phyloP scores from a whole-genome alignment of 371 early-diverging fungal species.

The Gilbertella persicaria region DNA sequence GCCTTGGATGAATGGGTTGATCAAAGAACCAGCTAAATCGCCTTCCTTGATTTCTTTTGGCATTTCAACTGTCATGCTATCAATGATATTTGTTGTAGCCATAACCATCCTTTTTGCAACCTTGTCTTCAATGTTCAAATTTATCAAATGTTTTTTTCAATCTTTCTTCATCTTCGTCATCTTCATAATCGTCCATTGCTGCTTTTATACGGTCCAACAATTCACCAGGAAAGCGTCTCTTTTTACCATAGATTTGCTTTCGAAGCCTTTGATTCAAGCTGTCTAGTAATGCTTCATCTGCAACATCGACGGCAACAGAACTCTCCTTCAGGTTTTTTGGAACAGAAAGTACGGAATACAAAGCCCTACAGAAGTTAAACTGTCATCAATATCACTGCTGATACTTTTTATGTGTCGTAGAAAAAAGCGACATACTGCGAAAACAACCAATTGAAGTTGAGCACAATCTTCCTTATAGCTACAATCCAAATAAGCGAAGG shows the following conservation, averaged over 20 bases:
- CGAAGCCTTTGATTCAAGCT: not conserved
- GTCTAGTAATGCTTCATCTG: not conserved
- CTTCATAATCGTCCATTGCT: not conserved
- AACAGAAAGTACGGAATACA: not conserved
- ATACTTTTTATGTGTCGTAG: too few relatives aligned
- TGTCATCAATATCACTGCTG: not conserved
- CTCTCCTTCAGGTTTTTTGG: not conserved
- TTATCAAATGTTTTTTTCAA: not conserved
- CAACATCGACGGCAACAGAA: not conserved
- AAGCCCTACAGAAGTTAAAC: not conserved
- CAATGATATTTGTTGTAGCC: not conserved
- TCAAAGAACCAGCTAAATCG: not conserved
- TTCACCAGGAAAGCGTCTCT: not conserved
- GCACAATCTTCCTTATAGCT: too few relatives aligned
- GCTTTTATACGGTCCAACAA: not conserved
- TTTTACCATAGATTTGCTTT: not conserved
- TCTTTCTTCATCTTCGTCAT: not conserved
- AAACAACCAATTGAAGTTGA: too few relatives aligned
- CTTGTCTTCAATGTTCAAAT: not conserved
- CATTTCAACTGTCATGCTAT: not conserved
- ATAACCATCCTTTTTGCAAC: not conserved
- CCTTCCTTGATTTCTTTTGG: not conserved
- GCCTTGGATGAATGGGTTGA: not conserved
- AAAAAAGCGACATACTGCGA: too few relatives aligned
- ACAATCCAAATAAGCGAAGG: too few relatives aligned